A percentile compares a stretch with the other conserved stretches of the same genome.
Evolutionary conservation across 768 basidiomycete species (phyloP).

Genomic region (Clavulina sp.): DNA sequence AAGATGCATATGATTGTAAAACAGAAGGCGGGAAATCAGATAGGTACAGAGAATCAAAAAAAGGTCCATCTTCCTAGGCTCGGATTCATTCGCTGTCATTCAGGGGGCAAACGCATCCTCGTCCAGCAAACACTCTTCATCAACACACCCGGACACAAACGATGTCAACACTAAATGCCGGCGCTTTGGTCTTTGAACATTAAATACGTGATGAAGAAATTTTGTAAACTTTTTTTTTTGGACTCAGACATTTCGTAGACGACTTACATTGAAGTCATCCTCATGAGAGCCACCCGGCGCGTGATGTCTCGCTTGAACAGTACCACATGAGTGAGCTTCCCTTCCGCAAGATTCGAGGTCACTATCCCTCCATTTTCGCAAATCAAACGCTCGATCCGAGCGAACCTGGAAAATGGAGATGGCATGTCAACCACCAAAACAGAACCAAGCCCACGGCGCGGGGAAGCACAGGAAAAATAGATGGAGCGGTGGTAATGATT

Average conservation of each 20-base stretch:
- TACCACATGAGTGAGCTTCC: slow-evolving; percentile 73
- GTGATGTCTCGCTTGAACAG: slow-evolving; percentile 67
- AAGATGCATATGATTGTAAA: too few species aligned
- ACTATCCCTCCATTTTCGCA: slow-evolving; percentile 54
- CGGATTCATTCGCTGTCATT: background rate
- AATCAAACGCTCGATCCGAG: slow-evolving; percentile 33
- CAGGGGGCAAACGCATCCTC: slow-evolving; percentile 38
- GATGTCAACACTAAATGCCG: slow-evolving; percentile 62
- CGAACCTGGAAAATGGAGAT: slow-evolving; percentile 29
- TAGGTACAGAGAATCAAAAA: too few species aligned
- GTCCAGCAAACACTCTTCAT: slow-evolving; percentile 67
- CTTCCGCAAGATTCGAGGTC: slow-evolving; percentile 42
- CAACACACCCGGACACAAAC: slow-evolving; percentile 60
- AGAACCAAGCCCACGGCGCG: too few species aligned
- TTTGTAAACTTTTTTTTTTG: slow-evolving; percentile 5
- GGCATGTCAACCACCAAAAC: background rate
- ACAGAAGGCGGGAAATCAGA: too few species aligned
- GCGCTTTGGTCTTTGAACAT: slow-evolving; percentile 46
- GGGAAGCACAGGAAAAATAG: too few species aligned
- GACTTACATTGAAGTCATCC: slow-evolving; percentile 51
- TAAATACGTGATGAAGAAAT: slow-evolving; percentile 2
- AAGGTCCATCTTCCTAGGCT: background rate
- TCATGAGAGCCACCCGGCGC: slow-evolving; percentile 52
- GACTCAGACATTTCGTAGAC: background rate
- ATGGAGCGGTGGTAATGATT: background rate